Evolutionary conservation across 2,329 filamentous ascomycete genomes (phyloP).

Genomic region (Ophiostoma himal-ulmi): DNA sequence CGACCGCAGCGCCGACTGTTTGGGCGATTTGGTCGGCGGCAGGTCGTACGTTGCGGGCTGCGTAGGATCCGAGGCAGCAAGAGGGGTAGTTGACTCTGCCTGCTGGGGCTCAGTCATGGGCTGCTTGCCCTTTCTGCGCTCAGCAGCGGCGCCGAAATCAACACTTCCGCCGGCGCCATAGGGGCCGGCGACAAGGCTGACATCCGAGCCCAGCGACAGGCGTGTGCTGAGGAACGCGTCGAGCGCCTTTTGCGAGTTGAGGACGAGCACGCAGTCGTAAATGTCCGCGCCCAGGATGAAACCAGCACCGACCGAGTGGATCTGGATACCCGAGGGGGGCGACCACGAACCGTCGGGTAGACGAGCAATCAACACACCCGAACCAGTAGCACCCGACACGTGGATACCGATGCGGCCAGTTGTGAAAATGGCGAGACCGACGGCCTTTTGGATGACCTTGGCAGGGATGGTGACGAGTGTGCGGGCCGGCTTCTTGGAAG

Average conservation of each 20-base stretch:
- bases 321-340: slow-evolving; percentile 69
- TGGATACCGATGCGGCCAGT: slow-evolving; percentile 55
- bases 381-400: slow-evolving; percentile 52
- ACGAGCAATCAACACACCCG: slow-evolving; percentile 52
- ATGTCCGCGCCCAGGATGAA: slow-evolving; percentile 80
- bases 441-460: slow-evolving; percentile 58
- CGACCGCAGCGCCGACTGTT: slow-evolving; percentile 29
- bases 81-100: slow-evolving; percentile 18
- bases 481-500: slow-evolving; percentile 30
- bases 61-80: neutral
- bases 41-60: slow-evolving; percentile 3
- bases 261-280: slow-evolving; percentile 82
- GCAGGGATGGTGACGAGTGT: slow-evolving; percentile 51
- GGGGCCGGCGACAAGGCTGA: slow-evolving; percentile 65
- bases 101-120: neutral
- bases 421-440: slow-evolving; percentile 66
- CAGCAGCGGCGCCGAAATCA: slow-evolving; percentile 30
- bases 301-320: slow-evolving; percentile 72
- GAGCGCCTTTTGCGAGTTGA: slow-evolving; percentile 71
- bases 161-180: slow-evolving; percentile 60
- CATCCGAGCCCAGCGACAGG: slow-evolving; percentile 70
- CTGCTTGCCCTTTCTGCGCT: slow-evolving; percentile 30
- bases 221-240: slow-evolving; percentile 70
- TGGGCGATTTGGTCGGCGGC: slow-evolving; percentile 20
- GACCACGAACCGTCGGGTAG: slow-evolving; percentile 60